Evolutionary conservation across 225 moss, liverwort and hornwort genomes (phyloP), one percentile per base, ranked within the genome.

Genomic region (Physcomitrellopsis africana): DNA sequence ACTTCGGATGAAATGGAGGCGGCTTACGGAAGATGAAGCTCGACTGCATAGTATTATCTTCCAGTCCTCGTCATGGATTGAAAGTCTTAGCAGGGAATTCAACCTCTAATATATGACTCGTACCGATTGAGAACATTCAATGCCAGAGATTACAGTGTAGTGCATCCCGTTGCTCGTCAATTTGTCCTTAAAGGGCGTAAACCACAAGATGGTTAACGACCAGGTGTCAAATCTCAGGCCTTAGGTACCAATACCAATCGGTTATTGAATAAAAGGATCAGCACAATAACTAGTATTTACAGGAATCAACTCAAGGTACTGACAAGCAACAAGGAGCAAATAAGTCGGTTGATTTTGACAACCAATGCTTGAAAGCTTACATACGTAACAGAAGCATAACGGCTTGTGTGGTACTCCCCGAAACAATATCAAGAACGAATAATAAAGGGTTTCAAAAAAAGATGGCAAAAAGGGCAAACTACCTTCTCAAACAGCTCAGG

Each of bases 1-100:
- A 69, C 83, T 97, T 61, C 87, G 97, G 14, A 90, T 84, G 72
- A 97, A 97, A 76, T 79, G 94, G 32, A 87, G 94, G 70, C 87
- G 97, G 71, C 72, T 94, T 12, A 67, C 94, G 85, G 97, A 97
- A 82, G 97, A 97, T 63, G 94, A 97, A 84, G 97, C 97, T 48
- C 91, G 94, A 26, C 94, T 94, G 93, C 94, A 96, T 54, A 94
- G 89, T 48, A 91, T 96, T 14, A 86, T 94, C 68, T 90, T 94
- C 80, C 94, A 94, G 65, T 94, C 92, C 19, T 92, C 96, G 13
- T 94, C 94, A 23, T 97, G 96, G 96, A 97, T 97, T 73, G 97
- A 97, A 76, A 93, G 89, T 77, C 83, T 97, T 14, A 94, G 91
- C 62, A 91, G 94, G 45, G 87, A 93, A 76, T 94, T 94, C 83